phyloP scores from a whole-genome alignment of 495 filamentous ascomycete genomes.

The Amorphotheca resinae region DNA sequence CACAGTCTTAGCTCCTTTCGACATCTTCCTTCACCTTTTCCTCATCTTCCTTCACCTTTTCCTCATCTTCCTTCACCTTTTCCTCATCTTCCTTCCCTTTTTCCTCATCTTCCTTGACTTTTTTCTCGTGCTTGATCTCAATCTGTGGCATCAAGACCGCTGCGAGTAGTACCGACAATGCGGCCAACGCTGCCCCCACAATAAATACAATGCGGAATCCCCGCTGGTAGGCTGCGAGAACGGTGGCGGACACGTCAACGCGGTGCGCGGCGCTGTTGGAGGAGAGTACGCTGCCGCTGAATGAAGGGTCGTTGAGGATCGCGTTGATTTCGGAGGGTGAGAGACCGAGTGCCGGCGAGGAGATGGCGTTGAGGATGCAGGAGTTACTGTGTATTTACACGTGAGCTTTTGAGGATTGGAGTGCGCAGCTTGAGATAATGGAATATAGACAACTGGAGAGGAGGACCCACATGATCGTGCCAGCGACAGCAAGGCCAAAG shows the following conservation, averaged over 20 bases:
- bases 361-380: constrained; percentile 26
- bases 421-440: neutral
- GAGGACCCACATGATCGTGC: constrained; percentile 33
- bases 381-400: too few species aligned
- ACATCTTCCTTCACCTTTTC: constrained; percentile 13
- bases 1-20: too few species aligned
- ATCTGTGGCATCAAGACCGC: constrained; percentile 36
- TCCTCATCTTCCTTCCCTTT: too few species aligned
- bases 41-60: too few species aligned
- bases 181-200: constrained; percentile 33
- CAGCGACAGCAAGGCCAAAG: constrained; percentile 39
- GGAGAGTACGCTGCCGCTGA: constrained; percentile 30
- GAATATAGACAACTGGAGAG: neutral
- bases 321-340: constrained; percentile 26
- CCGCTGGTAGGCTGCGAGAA: constrained; percentile 26
- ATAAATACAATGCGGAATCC: constrained; percentile 41
- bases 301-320: constrained; percentile 9
- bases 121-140: constrained; percentile 33
- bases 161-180: constrained; percentile 32
- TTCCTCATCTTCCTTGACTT: constrained; percentile 35
- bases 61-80: too few species aligned
- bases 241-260: neutral
- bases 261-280: neutral
- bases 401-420: neutral
- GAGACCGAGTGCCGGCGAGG: constrained; percentile 24